Evolutionary conservation across 2,329 filamentous ascomycete species (phyloP), one percentile per base, ranked within the genome.

Genomic region (Botrytis medusae): DNA sequence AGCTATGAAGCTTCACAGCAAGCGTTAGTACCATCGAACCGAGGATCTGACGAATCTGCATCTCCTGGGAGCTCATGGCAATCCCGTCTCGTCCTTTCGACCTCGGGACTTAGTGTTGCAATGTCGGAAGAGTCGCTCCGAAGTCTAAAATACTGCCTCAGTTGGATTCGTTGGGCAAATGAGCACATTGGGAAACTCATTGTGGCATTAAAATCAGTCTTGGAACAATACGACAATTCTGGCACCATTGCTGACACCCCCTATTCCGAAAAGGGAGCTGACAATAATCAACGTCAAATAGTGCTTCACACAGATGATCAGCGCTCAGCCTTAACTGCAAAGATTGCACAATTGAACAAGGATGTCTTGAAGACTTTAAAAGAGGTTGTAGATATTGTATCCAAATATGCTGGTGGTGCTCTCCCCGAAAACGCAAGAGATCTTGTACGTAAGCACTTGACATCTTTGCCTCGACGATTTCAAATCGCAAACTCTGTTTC

Each of bases 101-200:
- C 95, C 0, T 97, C 94, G 0, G 95, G 94, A 0, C 87, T 98
- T 0, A 94, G 94, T 76, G 91, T 97, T 25, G 94, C 96, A 1
- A 94, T 99, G 87, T 97, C 92, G 79, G 92, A 97, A 29, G 92
- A 96, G 79, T 97, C 93, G 34, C 84, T 98, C 14, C 89, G 91
- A 69, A 96, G 92, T 75, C 84, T 99, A 60, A 94, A 93, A 78
- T 95, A 94, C 78, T 98, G 95, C 76, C 84, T 98, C 2, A 87
- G 88, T 37, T 93, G 94, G 87, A 85, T 98, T 64, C 88, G 91
- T 40, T 92, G 91, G 87, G 93, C 93, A 2, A 97, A 97, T 75
- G 90, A 89, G 10, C 93, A 94, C 80, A 90, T 98, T 73, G 90
- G 91, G 64, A 90, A 90, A 65, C 88, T 94, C 0, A 93, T 97